phyloP scores from a whole-genome alignment of 768 basidiomycete genomes.

The Coprinopsis marcescibilis region DNA sequence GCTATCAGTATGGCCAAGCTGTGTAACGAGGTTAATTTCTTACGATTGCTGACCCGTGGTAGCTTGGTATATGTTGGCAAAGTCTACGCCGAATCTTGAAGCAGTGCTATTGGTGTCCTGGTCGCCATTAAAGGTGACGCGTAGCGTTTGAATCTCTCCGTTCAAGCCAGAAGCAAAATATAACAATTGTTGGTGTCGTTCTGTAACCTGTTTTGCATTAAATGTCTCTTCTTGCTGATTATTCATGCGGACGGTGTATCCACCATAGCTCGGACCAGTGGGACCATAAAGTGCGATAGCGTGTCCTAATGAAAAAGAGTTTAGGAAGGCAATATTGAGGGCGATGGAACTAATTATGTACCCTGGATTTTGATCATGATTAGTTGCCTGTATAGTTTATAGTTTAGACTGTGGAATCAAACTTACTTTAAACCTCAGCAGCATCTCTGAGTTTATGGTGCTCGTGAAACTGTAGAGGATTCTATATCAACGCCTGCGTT shows the following conservation, averaged over 20 bases:
- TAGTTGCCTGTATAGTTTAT: neutral
- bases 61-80: slow-evolving; percentile 2
- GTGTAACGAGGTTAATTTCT: too few relatives aligned
- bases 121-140: too few relatives aligned
- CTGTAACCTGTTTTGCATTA: neutral
- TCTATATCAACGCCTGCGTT: neutral
- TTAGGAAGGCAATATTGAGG: too few relatives aligned
- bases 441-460: too few relatives aligned
- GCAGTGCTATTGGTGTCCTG: neutral
- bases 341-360: too few relatives aligned
- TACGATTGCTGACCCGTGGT: too few relatives aligned
- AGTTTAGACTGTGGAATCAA: neutral
- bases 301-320: neutral
- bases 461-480: too few relatives aligned
- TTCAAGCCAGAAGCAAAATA: neutral
- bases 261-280: neutral
- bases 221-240: neutral
- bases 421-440: neutral
- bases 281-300: slow-evolving; percentile 8
- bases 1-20: neutral
- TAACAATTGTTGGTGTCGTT: slow-evolving; percentile 2
- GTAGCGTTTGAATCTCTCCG: too few relatives aligned
- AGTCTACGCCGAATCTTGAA: slow-evolving; percentile 6
- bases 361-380: too few relatives aligned
- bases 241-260: slow-evolving; percentile 5